Evolutionary conservation across 2,329 filamentous ascomycete species (phyloP).

Genomic region (Fonsecaea erecta): DNA sequence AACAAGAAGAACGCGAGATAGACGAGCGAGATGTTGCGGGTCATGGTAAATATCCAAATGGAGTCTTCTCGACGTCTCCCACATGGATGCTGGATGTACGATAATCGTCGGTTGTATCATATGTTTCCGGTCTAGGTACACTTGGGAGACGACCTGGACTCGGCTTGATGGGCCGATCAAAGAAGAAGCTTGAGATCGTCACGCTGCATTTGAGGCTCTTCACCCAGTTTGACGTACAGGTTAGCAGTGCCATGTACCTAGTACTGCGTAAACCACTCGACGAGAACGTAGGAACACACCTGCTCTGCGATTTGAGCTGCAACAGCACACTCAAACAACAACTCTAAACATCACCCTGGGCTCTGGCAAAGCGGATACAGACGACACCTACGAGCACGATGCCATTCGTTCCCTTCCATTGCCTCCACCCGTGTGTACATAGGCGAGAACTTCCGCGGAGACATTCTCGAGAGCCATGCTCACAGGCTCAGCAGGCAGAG

Average conservation of each 20-base stretch:
- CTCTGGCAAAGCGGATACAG: background rate
- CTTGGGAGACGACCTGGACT: background rate
- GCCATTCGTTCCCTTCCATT: background rate
- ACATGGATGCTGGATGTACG: background rate
- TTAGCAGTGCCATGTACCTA: background rate
- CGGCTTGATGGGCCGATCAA: background rate
- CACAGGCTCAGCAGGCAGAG: background rate
- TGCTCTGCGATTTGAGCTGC: background rate
- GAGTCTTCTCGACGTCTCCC: background rate
- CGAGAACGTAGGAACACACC: background rate
- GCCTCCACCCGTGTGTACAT: no score
- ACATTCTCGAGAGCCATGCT: background rate
- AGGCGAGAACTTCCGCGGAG: constrained; percentile 4
- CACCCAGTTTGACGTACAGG: background rate
- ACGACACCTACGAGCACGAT: background rate
- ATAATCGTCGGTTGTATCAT: constrained; percentile 1
- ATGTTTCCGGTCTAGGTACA: background rate
- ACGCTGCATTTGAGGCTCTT: background rate
- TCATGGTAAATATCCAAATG: background rate
- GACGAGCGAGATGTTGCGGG: constrained; percentile 3
- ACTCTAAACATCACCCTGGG: background rate
- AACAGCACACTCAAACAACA: background rate
- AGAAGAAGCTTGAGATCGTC: background rate
- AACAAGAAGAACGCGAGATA: constrained; percentile 63
- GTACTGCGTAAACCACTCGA: background rate